These are phyloP conservation scores for Raffaelea ambrosiae DNA, from an alignment of 2,329 filamentous ascomycete species.

Conservation along the genomic window DNA sequence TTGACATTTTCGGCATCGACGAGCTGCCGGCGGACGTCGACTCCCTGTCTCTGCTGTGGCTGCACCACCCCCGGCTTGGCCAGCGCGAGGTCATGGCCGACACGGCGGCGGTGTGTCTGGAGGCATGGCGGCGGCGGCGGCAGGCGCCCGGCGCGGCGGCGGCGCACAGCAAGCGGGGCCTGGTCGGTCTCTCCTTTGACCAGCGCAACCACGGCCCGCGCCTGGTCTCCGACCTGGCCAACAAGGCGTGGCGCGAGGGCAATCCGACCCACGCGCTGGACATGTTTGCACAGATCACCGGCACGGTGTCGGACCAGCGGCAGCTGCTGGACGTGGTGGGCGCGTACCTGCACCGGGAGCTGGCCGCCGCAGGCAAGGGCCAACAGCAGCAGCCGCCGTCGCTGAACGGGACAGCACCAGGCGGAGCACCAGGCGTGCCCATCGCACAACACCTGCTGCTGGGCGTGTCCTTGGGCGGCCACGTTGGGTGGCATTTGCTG, in stretches of 20 bases:
- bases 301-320: conserved; percentile 66
- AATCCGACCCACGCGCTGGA: conserved; percentile 81
- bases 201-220: conserved; percentile 86
- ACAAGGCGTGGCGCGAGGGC: conserved; percentile 70
- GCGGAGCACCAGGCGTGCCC: background rate
- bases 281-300: conserved; percentile 74
- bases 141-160: conserved; percentile 15
- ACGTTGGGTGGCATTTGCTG: conserved; percentile 77
- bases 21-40: conserved; percentile 46
- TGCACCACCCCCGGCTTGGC: conserved; percentile 72
- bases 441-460: conserved; percentile 54
- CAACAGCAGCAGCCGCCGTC: background rate
- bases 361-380: background rate
- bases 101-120: conserved; percentile 60
- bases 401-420: background rate
- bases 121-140: conserved; percentile 65
- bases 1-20: conserved; percentile 71
- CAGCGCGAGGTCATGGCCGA: conserved; percentile 66
- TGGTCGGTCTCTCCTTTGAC: conserved; percentile 82
- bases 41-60: conserved; percentile 73
- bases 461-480: conserved; percentile 80
- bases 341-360: conserved; percentile 24
- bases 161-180: conserved; percentile 38
- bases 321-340: conserved; percentile 69
- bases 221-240: conserved; percentile 56